phyloP scores from a whole-genome alignment of 73 alveolate species.

The Paraurostyla sp. region DNA sequence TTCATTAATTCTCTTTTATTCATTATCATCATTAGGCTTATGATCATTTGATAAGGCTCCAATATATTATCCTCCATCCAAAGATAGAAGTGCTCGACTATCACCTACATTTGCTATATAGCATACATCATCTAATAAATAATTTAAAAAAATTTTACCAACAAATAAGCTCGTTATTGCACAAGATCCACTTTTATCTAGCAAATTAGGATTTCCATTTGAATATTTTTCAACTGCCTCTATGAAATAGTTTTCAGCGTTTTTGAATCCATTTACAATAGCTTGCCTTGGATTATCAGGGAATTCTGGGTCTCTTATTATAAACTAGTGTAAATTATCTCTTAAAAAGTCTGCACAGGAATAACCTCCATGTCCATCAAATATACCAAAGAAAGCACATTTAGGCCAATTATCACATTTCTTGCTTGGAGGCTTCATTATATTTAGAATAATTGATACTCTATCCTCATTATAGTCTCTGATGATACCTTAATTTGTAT shows the following conservation, averaged over 20 bases:
- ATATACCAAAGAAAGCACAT: constrained; percentile 84
- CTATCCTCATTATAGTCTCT: constrained; percentile 88
- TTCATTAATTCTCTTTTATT: constrained; percentile 74
- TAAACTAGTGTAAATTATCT: constrained; percentile 81
- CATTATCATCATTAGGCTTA: constrained; percentile 84
- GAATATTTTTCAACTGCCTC: constrained; percentile 82
- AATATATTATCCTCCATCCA: constrained; percentile 72
- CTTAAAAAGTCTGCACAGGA: constrained; percentile 85
- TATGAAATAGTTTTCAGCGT: constrained; percentile 81
- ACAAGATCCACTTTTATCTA: constrained; percentile 92
- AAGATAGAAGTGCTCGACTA: constrained; percentile 78
- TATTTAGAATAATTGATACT: constrained; percentile 80
- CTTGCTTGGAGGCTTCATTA: constrained; percentile 80
- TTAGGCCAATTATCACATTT: constrained; percentile 83
- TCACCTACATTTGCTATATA: constrained; percentile 88
- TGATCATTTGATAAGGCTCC: constrained; percentile 83
- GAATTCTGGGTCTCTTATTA: constrained; percentile 75
- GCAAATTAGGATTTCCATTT: constrained; percentile 70
- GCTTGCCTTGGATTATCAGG: constrained; percentile 85
- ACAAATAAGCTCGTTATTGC: constrained; percentile 84
- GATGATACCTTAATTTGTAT: constrained; percentile 83
- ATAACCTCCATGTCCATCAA: constrained; percentile 92
- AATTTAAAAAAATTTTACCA: constrained; percentile 85
- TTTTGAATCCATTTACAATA: constrained; percentile 77
- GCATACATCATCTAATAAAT: constrained; percentile 90